These are phyloP conservation scores for Termitomyces sp. DNA, from an alignment of 768 basidiomycete species.

Conservation along the genomic window DNA sequence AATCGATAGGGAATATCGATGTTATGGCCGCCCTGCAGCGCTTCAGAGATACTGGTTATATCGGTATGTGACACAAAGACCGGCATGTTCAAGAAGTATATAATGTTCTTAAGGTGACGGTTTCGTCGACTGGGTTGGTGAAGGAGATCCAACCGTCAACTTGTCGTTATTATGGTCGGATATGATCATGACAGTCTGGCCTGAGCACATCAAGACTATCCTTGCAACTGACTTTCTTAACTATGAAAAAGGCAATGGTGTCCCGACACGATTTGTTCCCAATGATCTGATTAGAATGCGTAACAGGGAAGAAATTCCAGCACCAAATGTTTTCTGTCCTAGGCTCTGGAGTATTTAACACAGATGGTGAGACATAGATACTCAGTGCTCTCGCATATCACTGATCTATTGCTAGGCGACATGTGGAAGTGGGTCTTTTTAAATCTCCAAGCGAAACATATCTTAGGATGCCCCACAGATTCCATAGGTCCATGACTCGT, in stretches of 20 bases:
- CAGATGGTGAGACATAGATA: conserved; percentile 40
- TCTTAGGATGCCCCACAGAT: conserved; percentile 22
- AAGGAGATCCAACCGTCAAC: conserved; percentile 36
- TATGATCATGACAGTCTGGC: conserved; percentile 40
- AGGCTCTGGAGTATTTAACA: conserved; percentile 65
- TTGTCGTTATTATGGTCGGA: conserved; percentile 41
- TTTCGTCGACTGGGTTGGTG: conserved; percentile 25
- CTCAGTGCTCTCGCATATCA: not conserved
- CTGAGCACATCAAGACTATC: conserved; percentile 52
- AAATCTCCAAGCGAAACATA: conserved; percentile 28
- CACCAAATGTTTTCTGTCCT: conserved; percentile 40
- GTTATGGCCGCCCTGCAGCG: conserved; percentile 27
- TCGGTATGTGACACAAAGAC: conserved; percentile 26
- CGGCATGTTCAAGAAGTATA: no score
- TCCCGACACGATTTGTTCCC: not conserved
- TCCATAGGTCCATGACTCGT: conserved; percentile 59
- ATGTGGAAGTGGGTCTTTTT: conserved; percentile 30
- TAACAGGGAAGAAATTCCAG: conserved; percentile 35
- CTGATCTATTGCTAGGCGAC: conserved; percentile 15
- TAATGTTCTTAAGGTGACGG: conserved; percentile 32
- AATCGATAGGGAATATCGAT: conserved; percentile 39
- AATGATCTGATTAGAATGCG: not conserved
- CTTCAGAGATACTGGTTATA: conserved; percentile 40
- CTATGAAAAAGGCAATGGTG: conserved; percentile 47
- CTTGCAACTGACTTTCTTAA: conserved; percentile 53